phyloP scores from a whole-genome alignment of 805 yeast genomes.

The Phaffomyces thermotolerans region DNA sequence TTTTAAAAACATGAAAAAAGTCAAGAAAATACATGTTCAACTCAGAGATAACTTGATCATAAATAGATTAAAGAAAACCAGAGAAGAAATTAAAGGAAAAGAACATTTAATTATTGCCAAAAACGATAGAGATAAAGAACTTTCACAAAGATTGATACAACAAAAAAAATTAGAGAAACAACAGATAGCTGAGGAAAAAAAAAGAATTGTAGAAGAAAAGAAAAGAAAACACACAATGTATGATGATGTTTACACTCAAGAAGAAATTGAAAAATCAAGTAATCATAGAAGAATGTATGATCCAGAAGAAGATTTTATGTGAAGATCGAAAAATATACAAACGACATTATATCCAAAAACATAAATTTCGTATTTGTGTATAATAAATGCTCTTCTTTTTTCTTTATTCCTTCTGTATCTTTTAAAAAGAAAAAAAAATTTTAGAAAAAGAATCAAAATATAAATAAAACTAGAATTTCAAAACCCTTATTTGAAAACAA shows the following conservation, averaged over 20 bases:
- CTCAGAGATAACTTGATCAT: slow-evolving; percentile 51
- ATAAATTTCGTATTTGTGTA: background rate
- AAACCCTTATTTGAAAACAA: too few species aligned
- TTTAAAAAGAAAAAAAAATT: too few species aligned
- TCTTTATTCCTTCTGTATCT: background rate
- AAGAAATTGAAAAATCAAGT: slow-evolving; percentile 34
- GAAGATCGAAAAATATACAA: background rate
- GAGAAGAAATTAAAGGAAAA: slow-evolving; percentile 39
- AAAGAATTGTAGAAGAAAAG: slow-evolving; percentile 33
- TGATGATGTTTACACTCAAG: slow-evolving; percentile 43
- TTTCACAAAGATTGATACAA: slow-evolving; percentile 15
- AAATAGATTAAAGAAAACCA: slow-evolving; percentile 59
- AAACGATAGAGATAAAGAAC: slow-evolving; percentile 33
- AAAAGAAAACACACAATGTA: slow-evolving; percentile 35
- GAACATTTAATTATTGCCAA: slow-evolving; percentile 27
- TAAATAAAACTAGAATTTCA: slow-evolving; percentile 2
- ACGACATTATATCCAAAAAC: background rate
- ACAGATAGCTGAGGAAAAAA: slow-evolving; percentile 16
- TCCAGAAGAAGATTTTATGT: slow-evolving; percentile 55
- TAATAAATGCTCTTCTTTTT: slow-evolving; percentile 1
- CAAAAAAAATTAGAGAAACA: slow-evolving; percentile 20
- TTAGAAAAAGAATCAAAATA: background rate
- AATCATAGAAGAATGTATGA: slow-evolving; percentile 44
- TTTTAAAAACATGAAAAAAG: slow-evolving; percentile 50
- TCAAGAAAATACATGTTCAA: slow-evolving; percentile 45